Conservation (phyloP, 140 eudicot species). For the Stevia rebaudiana region DNA sequence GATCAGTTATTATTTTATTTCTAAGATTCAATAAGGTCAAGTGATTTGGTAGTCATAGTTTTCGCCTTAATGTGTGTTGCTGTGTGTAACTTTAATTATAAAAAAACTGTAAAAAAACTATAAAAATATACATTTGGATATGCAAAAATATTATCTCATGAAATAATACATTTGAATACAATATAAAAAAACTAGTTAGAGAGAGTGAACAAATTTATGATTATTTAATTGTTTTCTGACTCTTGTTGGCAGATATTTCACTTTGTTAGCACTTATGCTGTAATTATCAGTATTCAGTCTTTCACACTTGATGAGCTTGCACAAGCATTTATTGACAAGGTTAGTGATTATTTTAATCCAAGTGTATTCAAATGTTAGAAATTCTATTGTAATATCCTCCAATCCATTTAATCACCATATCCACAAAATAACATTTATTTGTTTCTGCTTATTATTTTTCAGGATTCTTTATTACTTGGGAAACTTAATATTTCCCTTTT, state of each 20-base stretch:
- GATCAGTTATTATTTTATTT: not conserved
- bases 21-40: not conserved
- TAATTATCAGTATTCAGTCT: slow-evolving; percentile 43
- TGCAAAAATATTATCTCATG: not conserved
- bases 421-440: slow-evolving; percentile 1
- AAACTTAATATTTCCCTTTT: slow-evolving; percentile 62
- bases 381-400: not conserved
- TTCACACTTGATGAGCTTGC: slow-evolving; percentile 86
- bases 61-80: not conserved
- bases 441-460: slow-evolving; percentile 18
- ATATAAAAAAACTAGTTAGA: not conserved
- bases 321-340: slow-evolving; percentile 77
- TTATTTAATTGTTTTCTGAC: slow-evolving; percentile 12
- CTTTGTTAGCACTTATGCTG: slow-evolving; percentile 79
- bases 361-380: slow-evolving; percentile 1
- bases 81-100: not conserved
- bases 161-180: not conserved
- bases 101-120: no score
- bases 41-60: slow-evolving; percentile 1
- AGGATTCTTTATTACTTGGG: slow-evolving; percentile 83
- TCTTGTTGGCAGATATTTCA: slow-evolving; percentile 62
- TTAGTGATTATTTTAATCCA: slow-evolving; percentile 29
- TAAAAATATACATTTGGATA: no score
- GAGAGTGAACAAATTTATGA: not conserved
- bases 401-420: slow-evolving; percentile 13